Percentiles rank a stretch among this genome's conserved stretches.
phyloP scores from a whole-genome alignment of 331 rosid species.

The Quercus lobata region DNA sequence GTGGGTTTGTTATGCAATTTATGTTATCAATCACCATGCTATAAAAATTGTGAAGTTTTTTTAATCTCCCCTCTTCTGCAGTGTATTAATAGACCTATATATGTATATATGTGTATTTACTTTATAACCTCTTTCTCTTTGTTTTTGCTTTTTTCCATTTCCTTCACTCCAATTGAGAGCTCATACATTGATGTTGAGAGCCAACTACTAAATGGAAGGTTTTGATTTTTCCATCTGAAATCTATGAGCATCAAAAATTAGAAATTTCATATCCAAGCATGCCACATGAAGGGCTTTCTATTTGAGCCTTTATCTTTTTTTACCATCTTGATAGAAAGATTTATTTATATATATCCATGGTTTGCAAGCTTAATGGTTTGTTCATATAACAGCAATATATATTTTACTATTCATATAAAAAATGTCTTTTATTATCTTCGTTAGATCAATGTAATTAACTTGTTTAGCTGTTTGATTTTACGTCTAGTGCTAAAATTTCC shows the following conservation, averaged over 20 bases:
- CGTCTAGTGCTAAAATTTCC: neutral
- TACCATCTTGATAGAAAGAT: constrained; percentile 3
- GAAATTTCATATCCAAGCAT: neutral
- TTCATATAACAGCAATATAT: neutral
- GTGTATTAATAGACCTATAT: neutral
- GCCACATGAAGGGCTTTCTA: neutral
- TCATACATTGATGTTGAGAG: neutral
- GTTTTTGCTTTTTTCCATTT: neutral
- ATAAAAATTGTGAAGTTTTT: neutral
- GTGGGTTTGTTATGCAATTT: neutral
- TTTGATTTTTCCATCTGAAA: neutral
- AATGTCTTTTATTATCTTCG: neutral
- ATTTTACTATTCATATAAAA: neutral
- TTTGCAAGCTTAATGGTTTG: neutral
- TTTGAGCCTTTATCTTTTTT: neutral
- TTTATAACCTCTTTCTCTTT: neutral
- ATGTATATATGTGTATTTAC: neutral
- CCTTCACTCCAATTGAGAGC: neutral
- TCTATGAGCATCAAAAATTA: neutral
- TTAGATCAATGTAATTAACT: neutral
- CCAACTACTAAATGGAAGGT: neutral
- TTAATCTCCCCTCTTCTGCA: neutral
- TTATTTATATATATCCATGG: neutral
- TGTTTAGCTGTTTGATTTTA: neutral
- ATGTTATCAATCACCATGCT: neutral